Evolutionary conservation across 305 asterid genomes (phyloP).

Genomic region (Coffea humblotiana): DNA sequence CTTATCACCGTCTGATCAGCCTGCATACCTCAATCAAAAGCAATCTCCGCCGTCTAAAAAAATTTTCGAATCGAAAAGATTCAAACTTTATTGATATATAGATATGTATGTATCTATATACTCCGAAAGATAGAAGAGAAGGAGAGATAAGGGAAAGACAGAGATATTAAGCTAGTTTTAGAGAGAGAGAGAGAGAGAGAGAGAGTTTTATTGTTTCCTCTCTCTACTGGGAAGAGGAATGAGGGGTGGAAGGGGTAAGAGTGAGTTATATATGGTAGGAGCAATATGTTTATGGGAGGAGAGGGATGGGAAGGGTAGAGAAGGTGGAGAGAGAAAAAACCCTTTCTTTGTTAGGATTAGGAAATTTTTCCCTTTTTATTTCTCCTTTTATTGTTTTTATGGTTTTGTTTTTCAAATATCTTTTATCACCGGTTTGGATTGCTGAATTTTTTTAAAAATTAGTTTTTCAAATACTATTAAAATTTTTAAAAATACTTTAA

Average conservation of each 20-base stretch:
- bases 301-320: conserved; percentile 4
- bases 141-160: conserved; percentile 6
- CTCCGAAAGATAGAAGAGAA: conserved; percentile 15
- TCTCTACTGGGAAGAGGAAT: conserved; percentile 41
- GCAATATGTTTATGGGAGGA: conserved; percentile 9
- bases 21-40: conserved; percentile 66
- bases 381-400: not conserved
- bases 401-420: too few relatives aligned
- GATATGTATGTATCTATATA: conserved; percentile 29
- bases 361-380: not conserved
- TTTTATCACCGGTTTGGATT: too few relatives aligned
- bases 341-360: not conserved
- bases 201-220: conserved; percentile 36
- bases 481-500: too few relatives aligned
- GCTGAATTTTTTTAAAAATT: too few relatives aligned
- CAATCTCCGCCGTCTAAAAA: conserved; percentile 35
- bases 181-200: conserved; percentile 36
- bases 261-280: not conserved
- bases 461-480: too few relatives aligned
- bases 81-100: conserved; percentile 17
- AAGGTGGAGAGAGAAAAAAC: conserved; percentile 7
- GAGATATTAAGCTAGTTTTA: not conserved
- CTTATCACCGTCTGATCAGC: conserved; percentile 84
- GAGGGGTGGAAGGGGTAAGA: conserved; percentile 18
- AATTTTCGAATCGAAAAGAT: conserved; percentile 11